These are phyloP conservation scores for Grosmannia penicillata DNA, from an alignment of 2,329 filamentous ascomycete genomes.

Conservation along the genomic window DNA sequence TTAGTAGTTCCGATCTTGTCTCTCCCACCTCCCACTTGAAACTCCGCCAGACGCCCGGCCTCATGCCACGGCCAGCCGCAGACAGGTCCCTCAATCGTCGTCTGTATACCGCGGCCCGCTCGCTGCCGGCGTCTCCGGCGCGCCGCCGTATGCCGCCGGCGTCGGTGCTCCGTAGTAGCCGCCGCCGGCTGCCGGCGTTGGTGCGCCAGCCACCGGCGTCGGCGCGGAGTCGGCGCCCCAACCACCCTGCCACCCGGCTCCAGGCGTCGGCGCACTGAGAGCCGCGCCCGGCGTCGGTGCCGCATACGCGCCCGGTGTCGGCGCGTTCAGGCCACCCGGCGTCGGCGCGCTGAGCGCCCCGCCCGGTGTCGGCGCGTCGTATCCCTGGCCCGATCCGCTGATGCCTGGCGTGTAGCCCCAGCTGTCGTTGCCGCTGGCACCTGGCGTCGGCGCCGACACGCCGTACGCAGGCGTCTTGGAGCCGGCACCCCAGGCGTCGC, in stretches of 20 bases:
- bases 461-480: conserved; percentile 69
- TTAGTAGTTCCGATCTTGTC: no score
- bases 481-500: conserved; percentile 20
- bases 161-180: conserved; percentile 46
- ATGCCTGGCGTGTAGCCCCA: conserved; percentile 45
- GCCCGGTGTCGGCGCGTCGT: conserved; percentile 58
- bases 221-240: conserved; percentile 50
- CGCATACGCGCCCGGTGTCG: conserved; percentile 55
- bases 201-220: conserved; percentile 49
- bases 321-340: conserved; percentile 48
- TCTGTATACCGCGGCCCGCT: conserved; percentile 40
- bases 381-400: conserved; percentile 31
- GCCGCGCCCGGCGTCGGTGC: conserved; percentile 44
- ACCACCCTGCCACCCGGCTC: conserved; percentile 43
- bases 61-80: no score
- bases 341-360: conserved; percentile 44
- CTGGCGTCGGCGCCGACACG: conserved; percentile 41
- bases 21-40: no score
- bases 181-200: conserved; percentile 53
- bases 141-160: conserved; percentile 43
- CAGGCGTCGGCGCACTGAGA: conserved; percentile 53
- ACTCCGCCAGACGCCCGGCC: no score
- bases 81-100: conserved; percentile 23
- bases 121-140: conserved; percentile 46
- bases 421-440: conserved; percentile 40